A percentile compares a stretch with the other conserved stretches of the same genome.
Evolutionary conservation across 305 asterid genomes (phyloP).

Genomic region (Solanum hybrid): DNA sequence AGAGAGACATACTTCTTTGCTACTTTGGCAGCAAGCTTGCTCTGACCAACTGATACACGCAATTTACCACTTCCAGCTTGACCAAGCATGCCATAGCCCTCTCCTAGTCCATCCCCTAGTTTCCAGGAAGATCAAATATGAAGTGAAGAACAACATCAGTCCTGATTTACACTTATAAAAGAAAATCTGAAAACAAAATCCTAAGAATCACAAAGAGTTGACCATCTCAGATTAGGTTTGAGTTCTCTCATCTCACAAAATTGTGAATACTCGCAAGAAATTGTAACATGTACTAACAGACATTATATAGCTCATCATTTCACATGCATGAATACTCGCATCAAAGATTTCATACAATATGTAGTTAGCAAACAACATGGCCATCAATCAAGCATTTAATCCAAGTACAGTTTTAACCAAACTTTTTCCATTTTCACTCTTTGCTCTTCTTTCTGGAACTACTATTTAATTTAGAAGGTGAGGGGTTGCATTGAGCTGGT

Average conservation of each 20-base stretch:
- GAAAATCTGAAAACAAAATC: background rate
- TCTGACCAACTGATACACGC: conserved; percentile 73
- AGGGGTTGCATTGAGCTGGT: background rate
- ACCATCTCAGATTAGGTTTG: background rate
- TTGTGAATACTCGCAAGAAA: background rate
- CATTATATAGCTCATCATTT: background rate
- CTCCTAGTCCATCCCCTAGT: conserved; percentile 95
- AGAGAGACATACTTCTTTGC: conserved; percentile 57
- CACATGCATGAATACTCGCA: background rate
- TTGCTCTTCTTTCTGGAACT: background rate
- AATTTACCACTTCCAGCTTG: conserved; percentile 95
- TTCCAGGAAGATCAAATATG: conserved; percentile 8
- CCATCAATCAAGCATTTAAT: background rate
- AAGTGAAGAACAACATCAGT: background rate
- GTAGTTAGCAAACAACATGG: background rate
- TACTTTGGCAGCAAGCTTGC: conserved; percentile 81
- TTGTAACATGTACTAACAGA: background rate
- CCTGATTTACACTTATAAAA: background rate
- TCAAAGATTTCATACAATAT: background rate
- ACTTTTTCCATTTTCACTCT: background rate
- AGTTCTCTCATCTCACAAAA: background rate
- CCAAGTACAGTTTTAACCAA: background rate
- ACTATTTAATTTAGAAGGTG: background rate
- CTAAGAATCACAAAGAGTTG: background rate
- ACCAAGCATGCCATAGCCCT: conserved; percentile 99